Conservation (phyloP, 257 asterid genomes). For the Plantago major region DNA sequence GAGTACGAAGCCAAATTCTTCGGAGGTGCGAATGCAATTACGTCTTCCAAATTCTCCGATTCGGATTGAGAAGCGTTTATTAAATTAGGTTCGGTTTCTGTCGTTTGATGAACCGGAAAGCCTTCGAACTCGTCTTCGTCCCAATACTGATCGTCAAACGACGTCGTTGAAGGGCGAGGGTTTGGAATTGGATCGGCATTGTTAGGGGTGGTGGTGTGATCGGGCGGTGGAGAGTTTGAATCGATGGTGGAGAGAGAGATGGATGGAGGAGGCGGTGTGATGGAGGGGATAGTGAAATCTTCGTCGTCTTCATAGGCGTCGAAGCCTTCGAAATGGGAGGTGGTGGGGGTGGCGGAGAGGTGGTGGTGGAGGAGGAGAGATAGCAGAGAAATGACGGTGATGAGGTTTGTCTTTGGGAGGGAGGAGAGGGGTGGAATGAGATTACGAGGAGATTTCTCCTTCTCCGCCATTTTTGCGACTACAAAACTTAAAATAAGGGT, state of each 20-base stretch:
- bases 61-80: conserved; percentile 23
- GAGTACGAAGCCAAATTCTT: conserved; percentile 34
- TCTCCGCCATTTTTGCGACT: too few relatives aligned
- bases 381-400: conserved; percentile 15
- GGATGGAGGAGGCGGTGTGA: conserved; percentile 42
- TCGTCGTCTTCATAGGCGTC: conserved; percentile 62
- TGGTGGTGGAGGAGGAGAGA: conserved; percentile 75
- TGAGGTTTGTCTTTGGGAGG: too few relatives aligned
- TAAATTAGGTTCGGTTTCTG: conserved; percentile 32
- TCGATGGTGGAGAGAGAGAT: conserved; percentile 62
- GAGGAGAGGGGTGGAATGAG: too few relatives aligned
- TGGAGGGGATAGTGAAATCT: conserved; percentile 37
- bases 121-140: conserved; percentile 98
- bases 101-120: conserved; percentile 34
- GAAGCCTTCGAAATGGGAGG: conserved; percentile 82
- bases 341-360: conserved; percentile 41
- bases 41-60: conserved; percentile 15
- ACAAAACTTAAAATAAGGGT: too few relatives aligned
- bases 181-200: conserved; percentile 21
- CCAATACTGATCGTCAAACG: conserved; percentile 54
- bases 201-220: conserved; percentile 15
- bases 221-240: conserved; percentile 38
- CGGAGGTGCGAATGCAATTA: conserved; percentile 3
- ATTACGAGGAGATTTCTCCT: too few relatives aligned
- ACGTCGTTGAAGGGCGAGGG: conserved; percentile 22